Base-by-base conservation (phyloP, 352 stramenopile genomes). In the Plasmopara halstedii region DNA sequence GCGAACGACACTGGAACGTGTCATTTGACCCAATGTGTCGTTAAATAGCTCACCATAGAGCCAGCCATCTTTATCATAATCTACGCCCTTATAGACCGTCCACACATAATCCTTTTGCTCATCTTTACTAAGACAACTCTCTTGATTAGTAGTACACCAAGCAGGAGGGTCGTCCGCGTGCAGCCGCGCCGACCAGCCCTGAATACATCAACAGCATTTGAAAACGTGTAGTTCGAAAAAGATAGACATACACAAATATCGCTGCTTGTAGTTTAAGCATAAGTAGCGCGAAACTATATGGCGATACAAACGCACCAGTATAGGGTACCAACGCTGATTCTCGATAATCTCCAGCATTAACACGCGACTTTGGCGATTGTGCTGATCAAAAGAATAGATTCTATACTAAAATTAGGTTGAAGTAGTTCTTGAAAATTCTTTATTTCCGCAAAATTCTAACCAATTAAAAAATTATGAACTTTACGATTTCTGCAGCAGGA, bases 1-100 rank as follows among this genome's bases (percentile, higher is more conserved):
- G n/a, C 81, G 81, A 25, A 93, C 76, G 10, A 76, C 65, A n/a
- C 76, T 82, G 19, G 47, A 65, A 6, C 67, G 61, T 8, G 70
- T 81, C 59, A 85, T 88, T 14, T 62, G 62, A 0, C 78, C 81
- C 43, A 84, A 62, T 22, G 80, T 64, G 11, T 82, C 74, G 7
- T 63, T 52, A 53, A 93, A 93, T n/a, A 56, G 68, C 3, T 64
- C 49, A 21, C 77, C 70, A 42, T 93, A 93, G 17, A 93, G 64
- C 81, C 81, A 93, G 13, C 81, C 81, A 52, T 93, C 80, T 31
- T 82, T 72, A 37, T 93, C 81, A 52, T 93, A 93, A 52, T 92
- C 81, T 27, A 86, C 63, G 5, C 76, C 72, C 45, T 83, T 85
- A 68, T 88, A 93, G 23, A 90, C 63, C n/a, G 69, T 61, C 81